Evolutionary conservation across 164 flowering plant species (phyloP), one percentile per base, ranked within the genome.

Genomic region (Houttuynia cordata): DNA sequence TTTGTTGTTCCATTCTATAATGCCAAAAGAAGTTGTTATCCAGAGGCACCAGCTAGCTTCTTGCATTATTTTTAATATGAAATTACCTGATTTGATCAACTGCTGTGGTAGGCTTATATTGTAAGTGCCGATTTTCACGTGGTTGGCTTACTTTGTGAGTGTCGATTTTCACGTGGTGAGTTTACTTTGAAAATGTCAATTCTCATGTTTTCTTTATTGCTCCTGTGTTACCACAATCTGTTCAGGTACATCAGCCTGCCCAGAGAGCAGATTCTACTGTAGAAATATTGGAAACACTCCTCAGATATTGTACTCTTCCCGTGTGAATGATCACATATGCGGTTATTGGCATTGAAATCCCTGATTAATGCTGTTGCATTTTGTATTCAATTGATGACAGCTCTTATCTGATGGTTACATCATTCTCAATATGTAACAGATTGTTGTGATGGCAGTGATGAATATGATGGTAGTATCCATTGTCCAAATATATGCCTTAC

Each of bases 401-500:
- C 37, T 56, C 15, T 18, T 25, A n/a, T 10, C 17, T 45, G 49
- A 45, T 10, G 4, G 6, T 6, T 30, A 30, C 37, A 30, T 56
- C 30, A 24, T 52, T 18, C n/a, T 12, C 0, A 24, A 24, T 15
- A 56, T 15, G 22, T 56, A 67, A 57, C 62, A 91, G 96, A 91
- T 75, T 91, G 98, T 59, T 91, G 98, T 70, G 98, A 91, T 77
- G 98, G 98, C 63, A 91, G 91, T 73, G 98, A 91, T 71, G 98
- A 91, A 71, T 79, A 88, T 68, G 86, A 82, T 66, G 76, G 92
- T 25, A 60, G 70, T 54, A 51, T 80, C 63, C 64, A 34, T 60
- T 91, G 98, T 68, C 89, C 78, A 54, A 85, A 88, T 53, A 81
- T 80, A 13, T 91, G 98, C 64, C 53, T 80, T 61, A 78, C 79